Evolutionary conservation across 2,329 filamentous ascomycete genomes (phyloP).

Genomic region (Aureobasidium sp.): DNA sequence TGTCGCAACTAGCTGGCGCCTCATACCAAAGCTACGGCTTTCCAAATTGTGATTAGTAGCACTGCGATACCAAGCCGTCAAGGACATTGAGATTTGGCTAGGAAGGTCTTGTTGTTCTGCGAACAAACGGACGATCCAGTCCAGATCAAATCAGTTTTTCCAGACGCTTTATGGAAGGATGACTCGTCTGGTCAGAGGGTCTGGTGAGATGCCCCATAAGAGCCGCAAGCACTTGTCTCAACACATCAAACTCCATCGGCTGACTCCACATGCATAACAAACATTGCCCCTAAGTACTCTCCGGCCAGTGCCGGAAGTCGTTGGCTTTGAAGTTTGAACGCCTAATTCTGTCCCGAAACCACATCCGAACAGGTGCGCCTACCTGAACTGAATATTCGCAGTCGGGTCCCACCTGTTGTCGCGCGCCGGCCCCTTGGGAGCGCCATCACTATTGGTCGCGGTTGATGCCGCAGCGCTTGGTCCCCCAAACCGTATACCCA

Average conservation of each 20-base stretch:
- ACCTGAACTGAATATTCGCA: slow-evolving; percentile 31
- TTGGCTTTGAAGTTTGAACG: neutral
- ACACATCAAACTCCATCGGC: neutral
- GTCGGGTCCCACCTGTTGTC: slow-evolving; percentile 28
- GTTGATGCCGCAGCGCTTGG: slow-evolving; percentile 17
- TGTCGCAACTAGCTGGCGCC: neutral
- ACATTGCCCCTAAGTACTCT: neutral
- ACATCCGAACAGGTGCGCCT: neutral
- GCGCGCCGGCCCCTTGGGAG: slow-evolving; percentile 20
- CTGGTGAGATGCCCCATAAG: neutral
- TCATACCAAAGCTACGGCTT: neutral
- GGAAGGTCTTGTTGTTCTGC: neutral
- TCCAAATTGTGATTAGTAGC: neutral
- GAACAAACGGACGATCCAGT: neutral
- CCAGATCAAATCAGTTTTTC: neutral
- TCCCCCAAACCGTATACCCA: slow-evolving; percentile 69
- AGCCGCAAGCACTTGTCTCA: neutral
- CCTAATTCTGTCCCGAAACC: neutral
- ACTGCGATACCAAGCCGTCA: neutral
- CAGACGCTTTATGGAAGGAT: neutral
- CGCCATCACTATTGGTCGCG: slow-evolving; percentile 15
- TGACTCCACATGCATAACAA: neutral
- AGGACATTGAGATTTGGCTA: neutral
- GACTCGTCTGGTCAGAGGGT: neutral
- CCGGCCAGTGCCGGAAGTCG: neutral